Percentiles rank a stretch among this genome's conserved stretches.
Evolutionary conservation across 2,329 filamentous ascomycete species (phyloP).

Genomic region (Hymenoscyphus fructigenus): DNA sequence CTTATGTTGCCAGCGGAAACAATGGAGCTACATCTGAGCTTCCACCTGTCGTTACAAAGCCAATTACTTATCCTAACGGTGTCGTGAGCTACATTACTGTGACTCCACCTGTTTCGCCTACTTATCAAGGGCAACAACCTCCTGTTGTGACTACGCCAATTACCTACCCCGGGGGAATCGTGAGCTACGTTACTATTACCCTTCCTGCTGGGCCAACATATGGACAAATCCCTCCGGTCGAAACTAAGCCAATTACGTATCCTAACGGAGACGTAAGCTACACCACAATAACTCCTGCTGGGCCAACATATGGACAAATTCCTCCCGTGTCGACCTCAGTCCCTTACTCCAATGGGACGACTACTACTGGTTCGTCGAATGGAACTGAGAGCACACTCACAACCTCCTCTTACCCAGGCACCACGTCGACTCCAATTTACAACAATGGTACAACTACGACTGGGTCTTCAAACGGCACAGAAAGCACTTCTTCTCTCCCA

Average conservation of each 20-base stretch:
- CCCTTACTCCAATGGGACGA: too few relatives aligned
- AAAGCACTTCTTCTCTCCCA: too few relatives aligned
- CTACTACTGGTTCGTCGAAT: too few relatives aligned
- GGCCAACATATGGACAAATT: too few relatives aligned
- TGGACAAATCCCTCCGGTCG: too few relatives aligned
- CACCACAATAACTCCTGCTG: too few relatives aligned
- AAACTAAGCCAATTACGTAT: too few relatives aligned
- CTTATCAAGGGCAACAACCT: background rate
- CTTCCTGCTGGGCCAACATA: too few relatives aligned
- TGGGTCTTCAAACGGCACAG: too few relatives aligned
- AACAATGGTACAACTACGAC: background rate
- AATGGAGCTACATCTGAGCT: background rate
- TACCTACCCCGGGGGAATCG: background rate
- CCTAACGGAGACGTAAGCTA: too few relatives aligned
- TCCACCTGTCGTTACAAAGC: background rate
- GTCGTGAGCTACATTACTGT: background rate
- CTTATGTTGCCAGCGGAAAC: background rate
- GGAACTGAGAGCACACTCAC: too few relatives aligned
- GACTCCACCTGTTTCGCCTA: background rate
- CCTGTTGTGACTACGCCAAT: background rate
- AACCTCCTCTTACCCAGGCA: background rate
- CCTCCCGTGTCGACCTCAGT: too few relatives aligned
- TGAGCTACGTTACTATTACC: background rate
- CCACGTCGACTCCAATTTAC: background rate
- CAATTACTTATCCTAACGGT: background rate